Percentiles rank a stretch among this genome's conserved stretches.
Evolutionary conservation across 495 filamentous ascomycete genomes (phyloP).

Genomic region (Daldinia decipiens): DNA sequence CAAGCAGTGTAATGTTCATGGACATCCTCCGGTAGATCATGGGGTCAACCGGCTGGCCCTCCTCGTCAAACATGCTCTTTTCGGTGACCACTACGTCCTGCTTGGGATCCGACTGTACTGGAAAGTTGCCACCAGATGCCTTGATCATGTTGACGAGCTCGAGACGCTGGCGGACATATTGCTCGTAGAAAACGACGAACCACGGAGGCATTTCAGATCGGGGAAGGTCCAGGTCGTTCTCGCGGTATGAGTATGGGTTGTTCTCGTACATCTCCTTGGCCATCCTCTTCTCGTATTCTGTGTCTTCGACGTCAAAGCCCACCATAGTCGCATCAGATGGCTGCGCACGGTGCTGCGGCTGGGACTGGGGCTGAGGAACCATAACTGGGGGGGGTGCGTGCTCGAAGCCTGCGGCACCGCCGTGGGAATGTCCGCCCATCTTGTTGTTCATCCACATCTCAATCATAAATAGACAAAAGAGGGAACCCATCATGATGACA

Average conservation of each 20-base stretch:
- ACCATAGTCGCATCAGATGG: conserved; percentile 4
- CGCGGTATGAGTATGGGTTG: conserved; percentile 31
- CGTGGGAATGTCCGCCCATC: conserved; percentile 62
- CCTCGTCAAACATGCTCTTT: conserved; percentile 50
- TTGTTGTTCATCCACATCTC: conserved; percentile 66
- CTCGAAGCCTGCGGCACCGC: conserved; percentile 58
- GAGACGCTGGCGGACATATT: conserved; percentile 62
- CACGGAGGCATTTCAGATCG: conserved; percentile 64
- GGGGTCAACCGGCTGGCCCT: conserved; percentile 56
- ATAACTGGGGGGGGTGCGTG: conserved; percentile 17
- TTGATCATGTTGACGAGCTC: conserved; percentile 61
- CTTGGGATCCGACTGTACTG: conserved; percentile 20
- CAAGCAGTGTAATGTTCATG: conserved; percentile 64
- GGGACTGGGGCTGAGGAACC: conserved; percentile 30
- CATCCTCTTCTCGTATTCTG: conserved; percentile 55
- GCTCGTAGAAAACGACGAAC: conserved; percentile 66
- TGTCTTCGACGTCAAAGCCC: conserved; percentile 49
- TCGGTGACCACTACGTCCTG: conserved; percentile 43
- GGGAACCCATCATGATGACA: conserved; percentile 67
- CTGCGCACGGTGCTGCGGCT: neutral
- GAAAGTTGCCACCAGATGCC: conserved; percentile 20
- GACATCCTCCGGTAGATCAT: conserved; percentile 59
- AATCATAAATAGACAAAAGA: conserved; percentile 65
- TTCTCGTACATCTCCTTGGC: conserved; percentile 53
- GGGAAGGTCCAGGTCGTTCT: conserved; percentile 43